Base-by-base conservation (phyloP, 768 basidiomycete genomes). In the Dentipellis fragilis region DNA sequence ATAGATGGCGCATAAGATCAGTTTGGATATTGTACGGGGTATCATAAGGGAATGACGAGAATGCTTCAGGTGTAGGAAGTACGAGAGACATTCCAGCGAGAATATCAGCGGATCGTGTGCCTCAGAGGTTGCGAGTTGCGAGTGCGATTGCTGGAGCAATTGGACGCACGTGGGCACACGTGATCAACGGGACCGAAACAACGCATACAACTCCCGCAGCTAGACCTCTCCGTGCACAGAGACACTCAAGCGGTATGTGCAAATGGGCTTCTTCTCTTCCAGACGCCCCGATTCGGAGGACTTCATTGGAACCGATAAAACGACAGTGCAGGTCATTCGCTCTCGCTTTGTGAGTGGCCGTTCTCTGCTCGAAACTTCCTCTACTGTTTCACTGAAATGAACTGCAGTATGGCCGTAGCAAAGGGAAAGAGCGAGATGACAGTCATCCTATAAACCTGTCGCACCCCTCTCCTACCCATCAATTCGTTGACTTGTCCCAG, bases 1-100 rank as follows among this genome's bases (percentile, higher is more conserved):
- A 97, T 1, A 98, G 72, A 59, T 93, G 89, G 16, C 75, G 81
- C 94, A 97, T 96, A 23, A 97, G 80, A 37, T 89, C 80, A 0
- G 78, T 72, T 66, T 98, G 95, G 56, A 95, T 94, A 16, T 76
- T 66, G 66, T 95, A 95, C 2, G 93, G 93, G 4, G 81, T 74
- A 14, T 80, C 73, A 64, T 87, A 96, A 0, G 94, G 94, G 65
- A 98, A 97, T 2, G 81, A 80, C 9, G 84, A 74, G 65, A 96
- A 96, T 1, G 63, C 62, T 1, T 68, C 64, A 0, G 93, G 93
- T 0, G 86, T 86, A 1, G 80, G 70, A 4, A 95, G 69, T 1
- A 57, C 54, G 19, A 73, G 63, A 10, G 63, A 56, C 50, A 22
- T 46, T 29, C 6, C 29, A 29, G 6, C 29, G 29, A 29, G 29